Percentiles rank a stretch among this genome's conserved stretches.
phyloP scores from a whole-genome alignment of 495 filamentous ascomycete species.

The Lasiosphaeria hispida region DNA sequence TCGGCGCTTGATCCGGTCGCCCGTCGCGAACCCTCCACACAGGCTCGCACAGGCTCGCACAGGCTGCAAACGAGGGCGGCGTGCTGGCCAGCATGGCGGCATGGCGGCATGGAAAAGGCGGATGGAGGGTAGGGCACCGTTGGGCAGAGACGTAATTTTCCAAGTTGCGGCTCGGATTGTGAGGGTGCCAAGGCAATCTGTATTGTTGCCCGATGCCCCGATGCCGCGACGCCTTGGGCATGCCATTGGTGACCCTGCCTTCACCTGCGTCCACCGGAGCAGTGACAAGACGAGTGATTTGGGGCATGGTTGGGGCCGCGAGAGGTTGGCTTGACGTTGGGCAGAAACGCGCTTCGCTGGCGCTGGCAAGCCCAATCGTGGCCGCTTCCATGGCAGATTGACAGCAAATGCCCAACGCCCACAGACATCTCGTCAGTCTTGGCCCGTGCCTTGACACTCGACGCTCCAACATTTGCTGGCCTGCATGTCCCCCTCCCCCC shows the following conservation, averaged over 20 bases:
- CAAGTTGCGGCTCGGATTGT: not conserved
- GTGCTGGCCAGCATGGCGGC: conserved; percentile 11
- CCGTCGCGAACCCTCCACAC: conserved; percentile 11
- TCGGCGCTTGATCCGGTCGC: conserved; percentile 1
- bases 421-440: not conserved
- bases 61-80: conserved; percentile 8
- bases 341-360: conserved; percentile 27
- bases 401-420: conserved; percentile 6
- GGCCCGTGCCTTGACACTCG: not conserved
- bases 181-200: conserved; percentile 11
- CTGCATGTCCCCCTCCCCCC: conserved; percentile 1
- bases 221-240: not conserved
- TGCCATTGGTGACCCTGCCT: conserved; percentile 25
- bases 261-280: conserved; percentile 12
- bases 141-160: conserved; percentile 25
- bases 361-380: conserved; percentile 14
- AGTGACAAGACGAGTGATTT: conserved; percentile 22
- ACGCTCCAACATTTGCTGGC: conserved; percentile 8
- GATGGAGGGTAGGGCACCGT: conserved; percentile 25
- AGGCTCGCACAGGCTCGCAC: conserved; percentile 13
- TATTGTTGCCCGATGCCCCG: conserved; percentile 28
- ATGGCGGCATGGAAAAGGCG: not conserved
- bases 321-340: conserved; percentile 14
- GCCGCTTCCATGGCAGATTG: not conserved
- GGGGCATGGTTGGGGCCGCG: conserved; percentile 12